Base-by-base conservation (phyloP, 768 basidiomycete genomes). In the Glaciozyma martinii region DNA sequence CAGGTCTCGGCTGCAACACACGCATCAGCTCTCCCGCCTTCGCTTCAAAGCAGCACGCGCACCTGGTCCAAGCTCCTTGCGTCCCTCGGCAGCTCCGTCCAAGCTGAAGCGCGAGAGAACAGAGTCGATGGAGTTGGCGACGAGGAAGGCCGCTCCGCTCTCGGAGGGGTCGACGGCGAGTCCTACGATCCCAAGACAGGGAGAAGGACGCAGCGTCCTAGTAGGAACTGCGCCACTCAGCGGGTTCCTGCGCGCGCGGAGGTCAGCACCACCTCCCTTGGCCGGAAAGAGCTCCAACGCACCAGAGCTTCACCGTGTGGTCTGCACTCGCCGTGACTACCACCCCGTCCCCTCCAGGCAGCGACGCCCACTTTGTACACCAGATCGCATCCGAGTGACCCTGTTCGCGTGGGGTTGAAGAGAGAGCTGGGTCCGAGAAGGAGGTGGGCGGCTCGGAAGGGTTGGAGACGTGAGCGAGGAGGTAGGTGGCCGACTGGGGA, bases 41-140 rank as follows among this genome's bases (percentile, higher is more conserved):
- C 19, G 8, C 29, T 16, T 25, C 30, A 53, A 21, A 25, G 21
- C 25, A 25, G 52, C 47, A 44, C 25, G 42, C 68, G 33, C 42
- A 65, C 65, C 65, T 5, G 70, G 66, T 8, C 62, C 70, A 6
- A 71, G 59, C 29, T 67, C 63, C 59, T 71, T 70, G 27, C 68
- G 44, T 29, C 64, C 68, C 44, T 65, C 57, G 25, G 52, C 27
- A n/a, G 59, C 60, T 3, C 67, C 66, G 32, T 68, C 65, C 15
- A 62, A 27, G 32, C 55, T 63, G 63, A 49, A 68, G 30, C 66
- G 63, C 19, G 54, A 62, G 49, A 71, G 49, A 37, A 71, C 69
- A 23, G 66, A 67, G 52, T 71, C 69, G 43, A 71, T 47, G 33
- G 69, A 62, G 58, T 49, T 65, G 12, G 63, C 47, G 30, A 71